Base-by-base conservation (phyloP, 2,329 filamentous ascomycete species). In the Xylariaceae sp. region DNA sequence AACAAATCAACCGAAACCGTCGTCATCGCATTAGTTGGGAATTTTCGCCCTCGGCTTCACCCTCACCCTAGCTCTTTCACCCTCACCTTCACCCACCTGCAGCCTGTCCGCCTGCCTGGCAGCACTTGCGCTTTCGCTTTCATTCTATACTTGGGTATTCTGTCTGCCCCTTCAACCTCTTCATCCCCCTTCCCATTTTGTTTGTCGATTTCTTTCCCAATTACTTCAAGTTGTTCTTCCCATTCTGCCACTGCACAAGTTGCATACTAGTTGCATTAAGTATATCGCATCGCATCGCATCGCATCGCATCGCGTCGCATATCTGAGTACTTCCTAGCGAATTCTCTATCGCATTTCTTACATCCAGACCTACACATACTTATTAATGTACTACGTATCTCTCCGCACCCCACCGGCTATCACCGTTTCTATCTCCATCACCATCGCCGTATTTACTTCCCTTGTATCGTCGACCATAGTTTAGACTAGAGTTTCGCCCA, bases 391-490 rank as follows among this genome's bases (percentile, higher is more conserved):
- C 43, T 47, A 40, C 20, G 23, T 9, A 37, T 37, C 14, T 37
- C 32, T 37, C 14, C n/a, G n/a, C n/a, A 37, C 14, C 32, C 32
- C 32, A 37, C 32, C 32, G 32, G 32, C 32, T 16, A 12, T 37
- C 32, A 10, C 32, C 32, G 32, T 37, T 37, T 55, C 52, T 62
- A 54, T 20, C 21, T 26, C 21, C 56, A 20, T 43, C 52, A 43
- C 44, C 54, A 43, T 59, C 56, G 44, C 51, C 51, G 42, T 43
- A 37, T 43, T 32, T 21, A 16, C 44, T 52, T 47, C 50, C 48
- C 53, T 57, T 59, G 62, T 65, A 65, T 56, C 60, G 47, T 54
- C 59, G 53, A 40, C 51, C 57, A 62, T 66, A 61, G 59, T 62
- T 52, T 67, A 65, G 56, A 57, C 47, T 60, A 59, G 59, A 60